These are phyloP conservation scores for Pseudogymnoascus sp. DNA, from an alignment of 2,329 filamentous ascomycete genomes.

Conservation along the genomic window DNA sequence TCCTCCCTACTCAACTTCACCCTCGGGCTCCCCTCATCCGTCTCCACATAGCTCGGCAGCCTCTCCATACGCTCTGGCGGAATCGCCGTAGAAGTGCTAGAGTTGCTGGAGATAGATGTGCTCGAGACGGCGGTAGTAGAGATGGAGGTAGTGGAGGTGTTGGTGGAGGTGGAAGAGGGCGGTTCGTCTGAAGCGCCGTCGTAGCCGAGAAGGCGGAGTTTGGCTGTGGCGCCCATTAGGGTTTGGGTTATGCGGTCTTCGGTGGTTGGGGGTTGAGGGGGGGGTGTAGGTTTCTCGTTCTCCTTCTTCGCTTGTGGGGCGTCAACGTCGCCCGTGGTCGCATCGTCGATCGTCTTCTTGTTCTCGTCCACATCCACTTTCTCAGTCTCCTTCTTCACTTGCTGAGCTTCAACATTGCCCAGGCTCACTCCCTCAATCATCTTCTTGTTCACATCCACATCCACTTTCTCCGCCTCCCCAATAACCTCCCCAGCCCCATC, in stretches of 20 bases:
- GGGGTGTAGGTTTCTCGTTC: neutral
- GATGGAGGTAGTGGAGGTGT: neutral
- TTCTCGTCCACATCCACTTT: neutral
- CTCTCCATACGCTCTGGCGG: constrained; percentile 3
- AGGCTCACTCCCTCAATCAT: neutral
- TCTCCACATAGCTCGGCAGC: neutral
- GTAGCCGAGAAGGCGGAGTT: neutral
- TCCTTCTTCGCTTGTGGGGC: neutral
- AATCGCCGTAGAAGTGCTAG: neutral
- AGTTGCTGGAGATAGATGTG: neutral
- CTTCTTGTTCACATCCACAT: neutral
- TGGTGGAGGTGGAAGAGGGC: neutral
- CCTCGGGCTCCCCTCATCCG: neutral
- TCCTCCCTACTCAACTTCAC: neutral
- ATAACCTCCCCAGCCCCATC: too few relatives aligned
- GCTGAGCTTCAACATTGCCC: neutral
- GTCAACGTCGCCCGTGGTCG: too few relatives aligned
- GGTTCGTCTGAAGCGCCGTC: neutral
- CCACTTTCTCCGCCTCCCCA: neutral
- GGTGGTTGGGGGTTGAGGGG: neutral
- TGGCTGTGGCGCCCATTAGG: neutral
- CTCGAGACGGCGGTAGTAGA: neutral
- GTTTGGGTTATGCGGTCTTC: neutral
- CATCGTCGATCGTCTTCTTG: neutral
- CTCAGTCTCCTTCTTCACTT: neutral